Conservation (phyloP, 768 basidiomycete genomes). For the Paxillus ammoniavirescens region DNA sequence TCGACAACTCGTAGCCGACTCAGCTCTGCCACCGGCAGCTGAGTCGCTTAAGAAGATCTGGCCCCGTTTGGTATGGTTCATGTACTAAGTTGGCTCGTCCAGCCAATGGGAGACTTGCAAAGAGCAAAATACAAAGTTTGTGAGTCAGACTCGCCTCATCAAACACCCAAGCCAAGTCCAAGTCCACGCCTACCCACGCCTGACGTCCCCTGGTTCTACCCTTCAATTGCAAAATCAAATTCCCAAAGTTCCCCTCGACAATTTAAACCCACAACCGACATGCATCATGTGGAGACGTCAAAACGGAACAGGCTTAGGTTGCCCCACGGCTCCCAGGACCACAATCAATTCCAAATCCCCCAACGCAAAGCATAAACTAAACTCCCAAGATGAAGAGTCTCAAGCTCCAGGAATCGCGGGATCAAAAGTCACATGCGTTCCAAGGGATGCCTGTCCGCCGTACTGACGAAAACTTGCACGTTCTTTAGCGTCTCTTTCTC, state of each 20-base stretch:
- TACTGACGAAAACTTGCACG: constrained; percentile 68
- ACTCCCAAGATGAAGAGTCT: not conserved
- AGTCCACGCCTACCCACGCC: not conserved
- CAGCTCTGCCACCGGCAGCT: too few relatives aligned
- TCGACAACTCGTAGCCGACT: too few relatives aligned
- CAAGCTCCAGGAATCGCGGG: too few relatives aligned
- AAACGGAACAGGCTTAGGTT: not conserved
- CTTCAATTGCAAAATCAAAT: constrained; percentile 19
- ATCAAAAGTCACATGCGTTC: constrained; percentile 47
- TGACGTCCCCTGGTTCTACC: not conserved
- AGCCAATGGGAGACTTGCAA: too few relatives aligned
- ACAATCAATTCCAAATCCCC: too few relatives aligned
- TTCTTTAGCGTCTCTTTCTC: constrained; percentile 25
- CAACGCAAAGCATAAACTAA: not conserved
- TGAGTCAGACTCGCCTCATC: not conserved
- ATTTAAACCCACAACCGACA: not conserved
- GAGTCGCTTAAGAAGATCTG: too few relatives aligned
- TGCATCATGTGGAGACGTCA: not conserved
- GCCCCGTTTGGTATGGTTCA: too few relatives aligned
- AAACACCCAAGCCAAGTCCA: not conserved
- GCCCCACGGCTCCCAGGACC: not conserved
- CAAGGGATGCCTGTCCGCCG: constrained; percentile 73
- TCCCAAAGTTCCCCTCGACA: constrained; percentile 14
- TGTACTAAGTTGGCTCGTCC: too few relatives aligned
- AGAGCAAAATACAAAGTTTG: too few relatives aligned